Evolutionary conservation across 495 filamentous ascomycete species (phyloP), one percentile per base, ranked within the genome.

Genomic region (Talaromyces proteolyticus): DNA sequence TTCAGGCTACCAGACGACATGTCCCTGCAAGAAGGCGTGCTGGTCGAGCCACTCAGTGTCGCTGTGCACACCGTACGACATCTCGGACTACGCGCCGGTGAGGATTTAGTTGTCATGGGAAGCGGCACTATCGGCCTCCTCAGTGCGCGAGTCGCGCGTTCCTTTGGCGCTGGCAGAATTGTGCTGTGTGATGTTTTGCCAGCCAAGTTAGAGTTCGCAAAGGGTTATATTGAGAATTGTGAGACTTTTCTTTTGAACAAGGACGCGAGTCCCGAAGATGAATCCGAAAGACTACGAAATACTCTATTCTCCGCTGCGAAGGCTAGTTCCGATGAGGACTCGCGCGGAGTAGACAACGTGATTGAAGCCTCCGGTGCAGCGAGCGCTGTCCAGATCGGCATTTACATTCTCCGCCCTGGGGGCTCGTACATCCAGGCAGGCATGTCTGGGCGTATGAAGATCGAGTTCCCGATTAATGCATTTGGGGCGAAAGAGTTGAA

Each of bases 331-430:
- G 29, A 34, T 10, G 29, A 34, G 12, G 25, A 29, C 6, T 29
- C 25, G 6, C 5, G 25, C 5, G 88, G 89, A 1, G 86, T 83
- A 3, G 85, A 94, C 66, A 79, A 82, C 11, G 85, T 85, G 11
- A 88, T 96, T 51, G 91, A 96, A 66, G 88, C 90, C 14, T 82
- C 79, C 4, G 91, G 91, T 18, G 91, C 87, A 1, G 87, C 89
- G 60, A 74, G 78, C 1, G 86, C 79, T 47, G 86, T 95, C 59
- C 83, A 92, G 63, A 77, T 81, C 1, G 81, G 77, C 0, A 75
- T 95, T 48, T 79, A 93, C 69, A 74, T 75, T 14, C 72, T 92
- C 3, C 69, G 83, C 40, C 4, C 38, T 39, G 89, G 90, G 11
- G 91, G 91, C 5, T 82, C 81, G 0, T 93, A 89, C 62, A 86